Percentiles rank a stretch among this genome's conserved stretches.
These are phyloP conservation scores for Penicillium palitans DNA, from an alignment of 2,329 filamentous ascomycete species.

Conservation along the genomic window DNA sequence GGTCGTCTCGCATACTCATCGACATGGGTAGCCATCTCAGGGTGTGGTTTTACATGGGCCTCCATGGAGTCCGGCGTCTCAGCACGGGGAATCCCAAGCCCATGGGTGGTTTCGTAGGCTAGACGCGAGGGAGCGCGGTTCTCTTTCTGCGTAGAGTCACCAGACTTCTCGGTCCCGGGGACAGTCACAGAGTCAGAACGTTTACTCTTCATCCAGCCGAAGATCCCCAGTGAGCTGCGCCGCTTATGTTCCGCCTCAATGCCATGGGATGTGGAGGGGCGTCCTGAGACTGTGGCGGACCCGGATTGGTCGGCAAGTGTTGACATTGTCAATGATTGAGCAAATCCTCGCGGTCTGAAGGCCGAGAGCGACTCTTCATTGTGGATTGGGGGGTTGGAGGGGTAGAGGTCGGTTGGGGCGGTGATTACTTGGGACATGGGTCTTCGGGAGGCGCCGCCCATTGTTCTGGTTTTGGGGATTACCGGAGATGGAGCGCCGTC, in stretches of 20 bases:
- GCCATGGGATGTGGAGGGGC: constrained; percentile 32
- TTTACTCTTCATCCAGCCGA: constrained; percentile 44
- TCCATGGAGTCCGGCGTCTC: constrained; percentile 19
- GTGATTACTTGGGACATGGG: constrained; percentile 18
- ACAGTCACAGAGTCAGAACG: constrained; percentile 18
- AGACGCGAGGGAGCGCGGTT: constrained; percentile 19
- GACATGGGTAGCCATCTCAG: constrained; percentile 8
- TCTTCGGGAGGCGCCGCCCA: constrained; percentile 14
- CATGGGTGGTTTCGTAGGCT: constrained; percentile 16
- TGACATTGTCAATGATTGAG: constrained; percentile 33
- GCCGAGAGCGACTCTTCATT: constrained; percentile 12
- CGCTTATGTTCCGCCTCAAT: constrained; percentile 37
- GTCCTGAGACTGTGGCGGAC: constrained; percentile 20
- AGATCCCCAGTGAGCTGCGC: constrained; percentile 40
- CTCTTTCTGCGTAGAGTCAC: constrained; percentile 11
- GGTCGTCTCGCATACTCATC: constrained; percentile 29
- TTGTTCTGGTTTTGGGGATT: constrained; percentile 32
- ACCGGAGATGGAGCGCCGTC: constrained; percentile 39
- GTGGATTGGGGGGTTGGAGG: constrained; percentile 19
- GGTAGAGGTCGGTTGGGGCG: constrained; percentile 17
- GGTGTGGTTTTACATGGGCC: constrained; percentile 13
- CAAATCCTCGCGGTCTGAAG: constrained; percentile 17
- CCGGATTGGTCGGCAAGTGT: constrained; percentile 11
- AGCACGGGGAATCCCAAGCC: constrained; percentile 6
- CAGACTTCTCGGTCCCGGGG: constrained; percentile 5